A percentile compares a stretch with the other conserved stretches of the same genome.
Evolutionary conservation across 2,329 filamentous ascomycete species (phyloP).

Genomic region (Cylindrodendrum hubeiense): DNA sequence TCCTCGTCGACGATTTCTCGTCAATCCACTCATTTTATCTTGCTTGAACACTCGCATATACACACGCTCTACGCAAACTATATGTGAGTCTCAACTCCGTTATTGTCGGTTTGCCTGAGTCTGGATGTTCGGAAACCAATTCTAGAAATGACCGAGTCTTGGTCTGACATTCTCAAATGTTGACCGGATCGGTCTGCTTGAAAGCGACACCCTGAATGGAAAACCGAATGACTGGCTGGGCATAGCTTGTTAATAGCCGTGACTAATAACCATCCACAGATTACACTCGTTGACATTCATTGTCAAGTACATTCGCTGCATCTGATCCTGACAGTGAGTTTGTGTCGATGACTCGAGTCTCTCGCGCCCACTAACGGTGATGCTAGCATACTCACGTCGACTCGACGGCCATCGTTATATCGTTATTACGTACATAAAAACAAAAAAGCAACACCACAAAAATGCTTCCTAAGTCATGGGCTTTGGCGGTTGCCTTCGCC

Average conservation of each 20-base stretch:
- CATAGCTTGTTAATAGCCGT: background rate
- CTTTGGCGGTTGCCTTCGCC: slow-evolving; percentile 63
- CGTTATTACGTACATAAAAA: slow-evolving; percentile 33
- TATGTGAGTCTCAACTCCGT: slow-evolving; percentile 40
- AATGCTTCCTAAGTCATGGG: slow-evolving; percentile 63
- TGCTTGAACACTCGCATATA: slow-evolving; percentile 45
- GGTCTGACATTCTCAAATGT: no score
- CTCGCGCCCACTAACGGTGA: slow-evolving; percentile 19
- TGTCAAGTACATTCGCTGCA: slow-evolving; percentile 73
- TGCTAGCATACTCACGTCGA: slow-evolving; percentile 37
- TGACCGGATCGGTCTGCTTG: background rate
- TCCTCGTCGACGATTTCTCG: slow-evolving; percentile 57
- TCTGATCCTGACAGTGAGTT: slow-evolving; percentile 60
- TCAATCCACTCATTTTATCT: slow-evolving; percentile 61
- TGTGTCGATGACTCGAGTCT: background rate
- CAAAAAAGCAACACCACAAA: slow-evolving; percentile 39
- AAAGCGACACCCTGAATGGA: background rate
- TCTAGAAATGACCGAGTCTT: no score
- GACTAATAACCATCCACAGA: slow-evolving; percentile 37
- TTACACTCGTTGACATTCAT: slow-evolving; percentile 64
- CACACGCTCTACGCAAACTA: slow-evolving; percentile 47
- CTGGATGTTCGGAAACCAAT: background rate
- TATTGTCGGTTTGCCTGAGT: background rate
- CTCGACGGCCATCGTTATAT: slow-evolving; percentile 34
- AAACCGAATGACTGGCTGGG: background rate